phyloP scores from a whole-genome alignment of 129 eudicot genomes.

The Arctium minus region DNA sequence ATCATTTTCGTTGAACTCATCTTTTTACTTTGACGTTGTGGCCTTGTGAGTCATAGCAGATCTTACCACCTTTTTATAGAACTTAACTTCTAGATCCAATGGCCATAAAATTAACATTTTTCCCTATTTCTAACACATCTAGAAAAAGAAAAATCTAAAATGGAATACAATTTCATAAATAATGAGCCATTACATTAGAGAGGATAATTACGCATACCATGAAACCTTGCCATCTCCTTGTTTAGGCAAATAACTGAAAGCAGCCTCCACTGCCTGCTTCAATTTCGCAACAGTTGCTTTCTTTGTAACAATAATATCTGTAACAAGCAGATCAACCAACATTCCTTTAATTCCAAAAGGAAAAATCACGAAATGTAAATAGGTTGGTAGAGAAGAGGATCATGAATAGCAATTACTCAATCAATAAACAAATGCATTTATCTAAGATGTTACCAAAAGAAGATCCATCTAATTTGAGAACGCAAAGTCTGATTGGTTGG shows the following conservation, averaged over 20 bases:
- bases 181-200: neutral
- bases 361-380: neutral
- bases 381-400: neutral
- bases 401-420: neutral
- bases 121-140: neutral
- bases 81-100: neutral
- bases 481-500: conserved; percentile 55
- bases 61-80: neutral
- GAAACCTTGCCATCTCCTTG: conserved; percentile 58
- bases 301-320: conserved; percentile 56
- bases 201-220: conserved; percentile 40
- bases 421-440: neutral
- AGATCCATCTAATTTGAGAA: conserved; percentile 74
- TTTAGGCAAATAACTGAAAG: conserved; percentile 51
- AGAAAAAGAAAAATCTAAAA: neutral
- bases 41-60: neutral
- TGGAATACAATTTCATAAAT: neutral
- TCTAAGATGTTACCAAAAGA: conserved; percentile 46
- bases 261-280: conserved; percentile 67
- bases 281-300: conserved; percentile 63
- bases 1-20: neutral
- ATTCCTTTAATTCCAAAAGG: neutral
- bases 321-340: neutral
- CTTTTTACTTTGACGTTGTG: too few relatives aligned
- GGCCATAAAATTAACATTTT: neutral